phyloP scores from a whole-genome alignment of 75 land plant genomes.

The Larix kaempferi region DNA sequence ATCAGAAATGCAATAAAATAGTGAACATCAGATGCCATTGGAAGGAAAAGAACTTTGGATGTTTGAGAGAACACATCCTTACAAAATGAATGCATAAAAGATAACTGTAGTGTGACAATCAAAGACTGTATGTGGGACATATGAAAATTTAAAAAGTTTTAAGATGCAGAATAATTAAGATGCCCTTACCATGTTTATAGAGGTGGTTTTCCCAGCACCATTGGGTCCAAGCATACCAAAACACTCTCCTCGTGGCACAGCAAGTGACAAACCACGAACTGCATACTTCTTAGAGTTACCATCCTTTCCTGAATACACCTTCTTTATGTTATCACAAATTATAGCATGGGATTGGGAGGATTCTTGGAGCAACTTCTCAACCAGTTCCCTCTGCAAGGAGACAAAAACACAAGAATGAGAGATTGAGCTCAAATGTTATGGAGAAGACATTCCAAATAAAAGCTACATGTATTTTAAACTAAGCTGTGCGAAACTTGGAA shows the following conservation, averaged over 20 bases:
- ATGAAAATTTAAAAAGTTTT: background rate
- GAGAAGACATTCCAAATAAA: background rate
- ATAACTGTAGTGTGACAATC: background rate
- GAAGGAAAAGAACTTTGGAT: background rate
- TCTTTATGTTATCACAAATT: slow-evolving; percentile 32
- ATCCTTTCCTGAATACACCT: slow-evolving; percentile 32
- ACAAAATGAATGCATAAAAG: background rate
- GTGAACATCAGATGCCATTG: background rate
- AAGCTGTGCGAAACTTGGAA: no score
- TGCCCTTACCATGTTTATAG: slow-evolving; percentile 50
- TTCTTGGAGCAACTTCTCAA: slow-evolving; percentile 37
- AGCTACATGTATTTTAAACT: background rate
- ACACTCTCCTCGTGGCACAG: slow-evolving; percentile 38
- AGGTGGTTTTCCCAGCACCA: slow-evolving; percentile 64
- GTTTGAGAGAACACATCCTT: background rate
- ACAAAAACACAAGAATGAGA: background rate
- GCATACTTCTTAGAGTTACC: slow-evolving; percentile 39
- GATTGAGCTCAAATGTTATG: background rate
- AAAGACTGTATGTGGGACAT: background rate
- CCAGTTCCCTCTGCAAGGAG: slow-evolving; percentile 63
- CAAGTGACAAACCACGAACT: slow-evolving; percentile 31
- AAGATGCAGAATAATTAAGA: background rate
- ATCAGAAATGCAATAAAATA: background rate
- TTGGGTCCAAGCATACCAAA: slow-evolving; percentile 63
- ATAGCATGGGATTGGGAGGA: slow-evolving; percentile 17